Conservation (phyloP, 192 early-diverging fungal genomes). For the Umbelopsis isabellina region DNA sequence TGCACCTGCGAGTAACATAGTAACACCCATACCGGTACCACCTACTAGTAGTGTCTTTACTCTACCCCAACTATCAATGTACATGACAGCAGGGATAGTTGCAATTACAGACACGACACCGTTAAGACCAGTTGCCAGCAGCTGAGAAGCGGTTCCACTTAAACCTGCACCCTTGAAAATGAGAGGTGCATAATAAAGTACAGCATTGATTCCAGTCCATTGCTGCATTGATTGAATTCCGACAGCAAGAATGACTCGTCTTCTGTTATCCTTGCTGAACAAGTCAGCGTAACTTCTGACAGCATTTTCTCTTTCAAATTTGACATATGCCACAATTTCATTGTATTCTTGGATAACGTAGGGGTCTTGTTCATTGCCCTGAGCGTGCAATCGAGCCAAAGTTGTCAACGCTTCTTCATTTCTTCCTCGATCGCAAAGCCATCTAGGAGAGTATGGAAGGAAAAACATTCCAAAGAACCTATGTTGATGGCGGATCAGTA, state of each 20-base stretch:
- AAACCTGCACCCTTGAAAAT: slow-evolving; percentile 43
- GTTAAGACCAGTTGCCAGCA: slow-evolving; percentile 41
- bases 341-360: slow-evolving; percentile 65
- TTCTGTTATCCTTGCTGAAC: slow-evolving; percentile 38
- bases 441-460: slow-evolving; percentile 87
- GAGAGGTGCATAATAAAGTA: slow-evolving; percentile 27
- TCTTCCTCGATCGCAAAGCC: slow-evolving; percentile 71
- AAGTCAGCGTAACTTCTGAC: slow-evolving; percentile 64
- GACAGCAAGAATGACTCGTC: slow-evolving; percentile 63
- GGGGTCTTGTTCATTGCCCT: slow-evolving; percentile 49
- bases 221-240: slow-evolving; percentile 71
- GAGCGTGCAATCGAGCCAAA: slow-evolving; percentile 68
- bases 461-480: slow-evolving; percentile 61
- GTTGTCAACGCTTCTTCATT: slow-evolving; percentile 72
- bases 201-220: slow-evolving; percentile 71
- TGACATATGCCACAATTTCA: slow-evolving; percentile 69
- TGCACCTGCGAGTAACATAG: slow-evolving; percentile 65
- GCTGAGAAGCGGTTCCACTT: slow-evolving; percentile 8
- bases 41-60: slow-evolving; percentile 73
- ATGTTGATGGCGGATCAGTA: slow-evolving; percentile 50
- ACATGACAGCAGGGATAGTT: slow-evolving; percentile 49
- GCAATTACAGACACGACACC: slow-evolving; percentile 34
- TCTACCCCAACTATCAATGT: slow-evolving; percentile 81
- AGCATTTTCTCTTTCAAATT: slow-evolving; percentile 64
- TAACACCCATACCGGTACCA: slow-evolving; percentile 64